Evolutionary conservation across 495 filamentous ascomycete species (phyloP).

Genomic region (Aspergillus indologenus): DNA sequence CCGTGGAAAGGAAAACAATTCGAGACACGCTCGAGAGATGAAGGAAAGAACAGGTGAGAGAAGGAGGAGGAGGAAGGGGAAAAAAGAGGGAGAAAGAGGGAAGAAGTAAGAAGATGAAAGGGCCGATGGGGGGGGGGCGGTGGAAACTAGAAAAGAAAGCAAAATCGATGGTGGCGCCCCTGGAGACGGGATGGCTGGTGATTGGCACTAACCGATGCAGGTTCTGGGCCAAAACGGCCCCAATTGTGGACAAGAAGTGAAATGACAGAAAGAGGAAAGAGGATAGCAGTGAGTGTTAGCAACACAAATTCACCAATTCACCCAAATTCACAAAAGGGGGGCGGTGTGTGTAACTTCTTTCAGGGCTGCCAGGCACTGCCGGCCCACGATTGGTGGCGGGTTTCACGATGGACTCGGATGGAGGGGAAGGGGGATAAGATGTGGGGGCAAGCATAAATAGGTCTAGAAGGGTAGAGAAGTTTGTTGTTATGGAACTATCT

Average conservation of each 20-base stretch:
- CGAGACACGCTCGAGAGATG: conserved; percentile 27
- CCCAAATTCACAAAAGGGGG: conserved; percentile 5
- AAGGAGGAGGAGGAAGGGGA: conserved; percentile 25
- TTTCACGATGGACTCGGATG: conserved; percentile 2
- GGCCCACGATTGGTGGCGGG: conserved; percentile 13
- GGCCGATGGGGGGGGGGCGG: conserved; percentile 12
- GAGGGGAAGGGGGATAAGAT: not conserved
- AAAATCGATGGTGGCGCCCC: conserved; percentile 7
- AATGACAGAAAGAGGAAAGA: not conserved
- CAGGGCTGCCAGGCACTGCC: conserved; percentile 14
- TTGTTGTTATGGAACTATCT: no score
- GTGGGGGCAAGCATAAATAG: not conserved
- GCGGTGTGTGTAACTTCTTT: not conserved
- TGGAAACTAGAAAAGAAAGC: conserved; percentile 13
- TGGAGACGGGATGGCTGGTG: conserved; percentile 12
- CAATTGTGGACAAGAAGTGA: not conserved
- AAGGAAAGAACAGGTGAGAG: conserved; percentile 30
- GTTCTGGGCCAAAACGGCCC: conserved; percentile 11
- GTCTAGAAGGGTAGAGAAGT: not conserved
- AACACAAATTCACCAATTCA: no score
- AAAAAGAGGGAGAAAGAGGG: conserved; percentile 11
- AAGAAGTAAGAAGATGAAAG: conserved; percentile 12
- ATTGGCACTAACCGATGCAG: conserved; percentile 13
- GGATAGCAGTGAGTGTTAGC: not conserved
- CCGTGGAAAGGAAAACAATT: conserved; percentile 30